Evolutionary conservation across 495 filamentous ascomycete species (phyloP).

Genomic region (Hypoxylon crocopeplum): DNA sequence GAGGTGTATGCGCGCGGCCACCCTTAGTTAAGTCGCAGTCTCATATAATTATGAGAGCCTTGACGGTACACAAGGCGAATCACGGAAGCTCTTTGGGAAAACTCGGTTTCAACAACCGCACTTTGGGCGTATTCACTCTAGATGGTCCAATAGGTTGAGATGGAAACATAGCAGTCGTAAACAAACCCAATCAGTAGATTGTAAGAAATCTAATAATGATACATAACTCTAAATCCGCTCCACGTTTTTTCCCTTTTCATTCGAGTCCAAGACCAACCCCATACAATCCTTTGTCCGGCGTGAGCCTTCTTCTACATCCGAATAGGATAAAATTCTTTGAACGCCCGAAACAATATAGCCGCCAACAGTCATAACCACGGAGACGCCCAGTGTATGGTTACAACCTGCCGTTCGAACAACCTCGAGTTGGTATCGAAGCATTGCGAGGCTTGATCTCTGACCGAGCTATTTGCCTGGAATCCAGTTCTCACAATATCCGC

Average conservation of each 20-base stretch:
- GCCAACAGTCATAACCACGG: not conserved
- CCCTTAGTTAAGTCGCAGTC: not conserved
- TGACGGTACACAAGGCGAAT: not conserved
- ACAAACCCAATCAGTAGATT: constrained; percentile 4
- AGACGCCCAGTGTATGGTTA: constrained; percentile 1
- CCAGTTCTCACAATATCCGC: not conserved
- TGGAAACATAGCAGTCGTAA: not conserved
- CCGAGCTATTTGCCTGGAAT: not conserved
- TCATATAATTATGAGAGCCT: not conserved
- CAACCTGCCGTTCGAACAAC: not conserved
- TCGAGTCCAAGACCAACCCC: constrained; percentile 3
- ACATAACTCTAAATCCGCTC: not conserved
- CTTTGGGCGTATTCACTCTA: not conserved
- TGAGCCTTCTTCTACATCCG: constrained; percentile 8
- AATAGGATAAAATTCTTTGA: not conserved
- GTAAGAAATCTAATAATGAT: constrained; percentile 10
- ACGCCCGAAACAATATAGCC: constrained; percentile 1
- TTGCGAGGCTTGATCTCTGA: constrained; percentile 1
- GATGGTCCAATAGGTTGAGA: no score
- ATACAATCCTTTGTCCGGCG: constrained; percentile 4
- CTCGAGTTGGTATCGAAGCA: not conserved
- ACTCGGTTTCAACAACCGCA: not conserved
- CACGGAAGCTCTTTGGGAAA: not conserved
- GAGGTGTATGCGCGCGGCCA: not conserved
- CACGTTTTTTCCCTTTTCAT: not conserved